These are phyloP conservation scores for Trichosporon asahii DNA, from an alignment of 1,284 basidiomycete genomes.

Conservation along the genomic window DNA sequence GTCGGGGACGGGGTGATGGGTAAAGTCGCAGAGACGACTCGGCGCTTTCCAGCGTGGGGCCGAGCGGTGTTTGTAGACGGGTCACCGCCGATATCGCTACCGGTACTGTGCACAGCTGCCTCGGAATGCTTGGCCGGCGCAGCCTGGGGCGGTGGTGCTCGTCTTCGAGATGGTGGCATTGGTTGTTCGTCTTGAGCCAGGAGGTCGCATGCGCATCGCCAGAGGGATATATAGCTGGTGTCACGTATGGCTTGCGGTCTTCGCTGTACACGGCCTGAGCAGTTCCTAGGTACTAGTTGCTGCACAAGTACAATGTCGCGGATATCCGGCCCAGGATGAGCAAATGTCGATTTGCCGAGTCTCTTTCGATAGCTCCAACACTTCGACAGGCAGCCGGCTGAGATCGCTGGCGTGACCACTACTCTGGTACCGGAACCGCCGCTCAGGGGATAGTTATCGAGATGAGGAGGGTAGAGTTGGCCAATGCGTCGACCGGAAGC, in stretches of 20 bases:
- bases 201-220: background rate
- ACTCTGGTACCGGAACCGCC: background rate
- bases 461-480: background rate
- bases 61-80: too few species aligned
- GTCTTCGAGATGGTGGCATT: background rate
- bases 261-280: too few species aligned
- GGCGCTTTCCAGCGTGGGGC: background rate
- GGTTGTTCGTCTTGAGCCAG: background rate
- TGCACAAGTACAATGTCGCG: background rate
- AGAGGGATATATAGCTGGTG: background rate
- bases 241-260: background rate
- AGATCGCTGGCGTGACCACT: background rate
- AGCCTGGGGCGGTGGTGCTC: background rate
- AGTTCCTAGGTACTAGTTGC: background rate
- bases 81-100: background rate
- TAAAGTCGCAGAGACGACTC: background rate
- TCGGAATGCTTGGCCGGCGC: background rate
- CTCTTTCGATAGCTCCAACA: background rate
- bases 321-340: background rate
- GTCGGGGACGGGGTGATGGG: background rate
- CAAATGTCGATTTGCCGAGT: background rate
- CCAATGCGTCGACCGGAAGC: background rate
- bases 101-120: background rate
- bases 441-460: background rate
- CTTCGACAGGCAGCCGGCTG: too few species aligned